Base-by-base conservation (phyloP, 768 basidiomycete genomes). In the Pilatotrama ljubarskyi region DNA sequence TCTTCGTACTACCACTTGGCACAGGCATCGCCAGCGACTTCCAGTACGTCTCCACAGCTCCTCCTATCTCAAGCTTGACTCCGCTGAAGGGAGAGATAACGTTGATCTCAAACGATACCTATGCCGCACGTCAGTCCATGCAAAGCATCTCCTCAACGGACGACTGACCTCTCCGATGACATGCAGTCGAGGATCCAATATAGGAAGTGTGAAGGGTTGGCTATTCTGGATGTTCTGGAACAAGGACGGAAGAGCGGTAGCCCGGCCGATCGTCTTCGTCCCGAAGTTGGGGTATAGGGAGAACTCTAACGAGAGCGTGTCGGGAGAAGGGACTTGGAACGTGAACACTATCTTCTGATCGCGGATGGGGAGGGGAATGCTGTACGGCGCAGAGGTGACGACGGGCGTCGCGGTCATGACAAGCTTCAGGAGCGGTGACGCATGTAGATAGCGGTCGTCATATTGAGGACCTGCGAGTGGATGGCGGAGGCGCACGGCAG, bases 211-310 rank as follows among this genome's bases (percentile, higher is more conserved):
- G 67, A 84, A 84, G 3, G 77, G 75, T 55, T 83, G 77, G 64
- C 77, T 80, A 56, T 82, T 82, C 61, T 78, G 78, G 46, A 86
- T 77, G 46, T 82, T 77, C 26, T 74, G 68, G 68, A 97, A 90
- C 49, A 90, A 76, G 0, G 84, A 84, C 2, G 95, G 88, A 24
- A 94, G 79, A 13, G 92, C 91, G 44, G 95, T 85, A 15, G 94
- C 95, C 64, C 94, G 86, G 13, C 96, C 97, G 61, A 99, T 92
- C 17, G 95, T 93, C 75, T 93, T 96, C 15, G 93, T 95, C 15
- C 97, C 97, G 75, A 98, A 98, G 66, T 92, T 96, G 13, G 97
- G 97, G 76, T 95, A 98, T 29, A 98, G 78, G 20, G 96, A 97
- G 70, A 98, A 93, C 72, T 97, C 92, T 68, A 99, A 75, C 1